Evolutionary conservation across 75 land plant species (phyloP).

Genomic region (Pseudotsuga menziesii): DNA sequence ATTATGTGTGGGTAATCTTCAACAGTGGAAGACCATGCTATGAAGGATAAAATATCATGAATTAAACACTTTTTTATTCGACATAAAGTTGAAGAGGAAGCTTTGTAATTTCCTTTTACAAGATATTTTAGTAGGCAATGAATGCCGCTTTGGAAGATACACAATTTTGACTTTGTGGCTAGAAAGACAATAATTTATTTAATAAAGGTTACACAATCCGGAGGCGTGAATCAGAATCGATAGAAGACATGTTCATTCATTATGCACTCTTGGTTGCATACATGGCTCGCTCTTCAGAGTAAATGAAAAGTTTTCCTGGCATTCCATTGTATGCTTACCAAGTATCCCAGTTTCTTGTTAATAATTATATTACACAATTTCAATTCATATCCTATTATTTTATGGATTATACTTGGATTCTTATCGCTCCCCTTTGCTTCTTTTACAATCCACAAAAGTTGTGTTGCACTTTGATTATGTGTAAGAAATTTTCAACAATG

Average conservation of each 20-base stretch:
- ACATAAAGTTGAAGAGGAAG: not conserved
- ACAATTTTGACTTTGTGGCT: not conserved
- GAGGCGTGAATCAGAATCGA: no score
- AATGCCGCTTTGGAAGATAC: no score
- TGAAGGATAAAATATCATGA: not conserved
- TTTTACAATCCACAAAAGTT: not conserved
- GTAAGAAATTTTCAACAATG: not conserved
- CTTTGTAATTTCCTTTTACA: not conserved
- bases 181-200: not conserved
- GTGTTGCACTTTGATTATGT: not conserved
- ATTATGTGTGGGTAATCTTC: not conserved
- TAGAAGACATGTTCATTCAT: constrained; percentile 95
- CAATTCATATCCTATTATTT: not conserved
- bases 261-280: constrained; percentile 98
- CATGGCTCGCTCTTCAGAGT: constrained; percentile 95
- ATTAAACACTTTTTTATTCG: not conserved
- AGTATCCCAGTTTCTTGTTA: not conserved
- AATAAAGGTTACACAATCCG: no score
- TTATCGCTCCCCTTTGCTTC: not conserved
- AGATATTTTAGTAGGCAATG: not conserved
- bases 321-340: constrained; percentile 61
- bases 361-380: not conserved
- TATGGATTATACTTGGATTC: not conserved
- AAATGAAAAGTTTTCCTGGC: constrained; percentile 55
- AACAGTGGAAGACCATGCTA: not conserved